Evolutionary conservation across 1,284 basidiomycete genomes (phyloP).

Genomic region (Melampsora americana): DNA sequence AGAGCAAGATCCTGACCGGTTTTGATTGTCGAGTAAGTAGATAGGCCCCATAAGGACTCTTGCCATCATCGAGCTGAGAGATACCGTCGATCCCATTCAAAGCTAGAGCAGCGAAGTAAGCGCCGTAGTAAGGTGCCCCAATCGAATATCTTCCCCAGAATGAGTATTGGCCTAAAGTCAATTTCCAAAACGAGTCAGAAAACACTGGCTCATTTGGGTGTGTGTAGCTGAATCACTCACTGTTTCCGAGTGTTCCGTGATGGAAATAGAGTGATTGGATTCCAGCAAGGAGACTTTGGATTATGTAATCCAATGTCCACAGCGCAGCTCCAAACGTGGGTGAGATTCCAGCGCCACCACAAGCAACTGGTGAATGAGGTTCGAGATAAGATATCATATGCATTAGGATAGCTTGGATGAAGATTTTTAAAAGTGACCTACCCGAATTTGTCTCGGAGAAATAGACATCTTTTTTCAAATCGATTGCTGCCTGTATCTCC

Average conservation of each 20-base stretch:
- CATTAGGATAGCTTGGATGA: no score
- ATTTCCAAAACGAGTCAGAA: not conserved
- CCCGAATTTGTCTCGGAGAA: slow-evolving; percentile 59
- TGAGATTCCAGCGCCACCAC: slow-evolving; percentile 58
- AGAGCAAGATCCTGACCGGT: slow-evolving; percentile 9
- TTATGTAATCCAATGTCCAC: slow-evolving; percentile 59
- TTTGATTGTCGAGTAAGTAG: not conserved
- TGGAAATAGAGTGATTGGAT: slow-evolving; percentile 58
- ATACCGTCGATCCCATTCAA: slow-evolving; percentile 52
- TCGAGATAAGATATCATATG: not conserved
- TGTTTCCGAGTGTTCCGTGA: slow-evolving; percentile 53
- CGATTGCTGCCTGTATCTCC: slow-evolving; percentile 56
- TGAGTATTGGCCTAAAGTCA: slow-evolving; percentile 14
- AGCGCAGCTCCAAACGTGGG: slow-evolving; percentile 58
- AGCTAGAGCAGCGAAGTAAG: slow-evolving; percentile 57
- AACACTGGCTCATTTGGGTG: not conserved
- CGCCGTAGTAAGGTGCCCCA: slow-evolving; percentile 58
- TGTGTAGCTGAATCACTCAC: not conserved
- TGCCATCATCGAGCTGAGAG: slow-evolving; percentile 56
- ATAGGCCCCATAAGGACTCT: slow-evolving; percentile 55
- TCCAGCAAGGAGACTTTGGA: slow-evolving; percentile 57
- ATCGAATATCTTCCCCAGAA: slow-evolving; percentile 47
- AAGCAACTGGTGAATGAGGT: slow-evolving; percentile 53
- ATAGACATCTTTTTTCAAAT: slow-evolving; percentile 56
- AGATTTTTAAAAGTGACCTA: not conserved